These are phyloP conservation scores for Basipetospora chlamydospora DNA, from an alignment of 2,329 filamentous ascomycete genomes.

Conservation along the genomic window DNA sequence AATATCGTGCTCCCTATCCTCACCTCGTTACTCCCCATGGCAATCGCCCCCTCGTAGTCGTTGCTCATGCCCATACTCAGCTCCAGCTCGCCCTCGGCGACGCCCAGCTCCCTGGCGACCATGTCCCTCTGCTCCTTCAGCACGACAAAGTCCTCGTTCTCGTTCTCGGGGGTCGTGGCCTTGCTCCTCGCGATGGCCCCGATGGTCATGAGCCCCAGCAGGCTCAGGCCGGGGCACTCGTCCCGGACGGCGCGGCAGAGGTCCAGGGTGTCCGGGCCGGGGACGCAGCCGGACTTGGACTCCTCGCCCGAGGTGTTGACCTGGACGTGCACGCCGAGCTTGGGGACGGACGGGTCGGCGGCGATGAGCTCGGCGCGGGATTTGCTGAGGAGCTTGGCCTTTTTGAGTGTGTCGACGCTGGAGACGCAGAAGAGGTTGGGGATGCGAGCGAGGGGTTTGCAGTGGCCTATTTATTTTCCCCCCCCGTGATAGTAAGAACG, in stretches of 20 bases:
- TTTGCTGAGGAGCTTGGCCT: conserved; percentile 68
- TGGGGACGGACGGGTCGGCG: conserved; percentile 20
- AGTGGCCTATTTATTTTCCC: conserved; percentile 76
- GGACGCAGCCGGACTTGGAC: conserved; percentile 68
- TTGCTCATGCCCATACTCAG: conserved; percentile 98
- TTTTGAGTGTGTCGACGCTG: conserved; percentile 77
- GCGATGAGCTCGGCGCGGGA: conserved; percentile 47
- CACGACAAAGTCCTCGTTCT: conserved; percentile 77
- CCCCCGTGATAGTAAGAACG: conserved; percentile 4
- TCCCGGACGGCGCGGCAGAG: conserved; percentile 58
- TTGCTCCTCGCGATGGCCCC: conserved; percentile 79
- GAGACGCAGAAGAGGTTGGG: conserved; percentile 85
- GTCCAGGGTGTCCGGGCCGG: conserved; percentile 41
- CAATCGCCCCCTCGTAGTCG: conserved; percentile 83
- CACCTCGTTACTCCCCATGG: conserved; percentile 75
- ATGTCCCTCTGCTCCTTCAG: conserved; percentile 57
- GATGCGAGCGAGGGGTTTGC: conserved; percentile 71
- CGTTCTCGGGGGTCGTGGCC: conserved; percentile 56
- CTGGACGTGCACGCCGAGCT: conserved; percentile 70
- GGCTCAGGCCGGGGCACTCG: conserved; percentile 55
- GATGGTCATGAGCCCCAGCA: conserved; percentile 92
- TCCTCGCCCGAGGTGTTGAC: conserved; percentile 89
- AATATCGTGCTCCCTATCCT: conserved; percentile 91
- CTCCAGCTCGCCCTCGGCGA: conserved; percentile 48
- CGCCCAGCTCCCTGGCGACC: conserved; percentile 38